Conservation (phyloP, 1,139 yeast genomes). For the Saccharomyces hybrid region DNA sequence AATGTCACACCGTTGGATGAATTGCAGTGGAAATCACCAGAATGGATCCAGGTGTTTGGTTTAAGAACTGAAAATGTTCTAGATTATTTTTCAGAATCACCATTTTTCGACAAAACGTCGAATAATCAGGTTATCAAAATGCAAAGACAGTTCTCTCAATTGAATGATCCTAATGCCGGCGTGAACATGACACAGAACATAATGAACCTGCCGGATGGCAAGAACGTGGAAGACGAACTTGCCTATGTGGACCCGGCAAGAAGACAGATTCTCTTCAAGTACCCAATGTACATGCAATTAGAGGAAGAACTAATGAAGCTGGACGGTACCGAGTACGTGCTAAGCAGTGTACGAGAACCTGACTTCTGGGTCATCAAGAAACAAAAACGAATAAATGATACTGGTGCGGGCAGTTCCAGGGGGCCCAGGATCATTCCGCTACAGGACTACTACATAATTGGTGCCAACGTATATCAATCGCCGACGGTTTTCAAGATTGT, state of each 20-base stretch:
- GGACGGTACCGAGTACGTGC: slow-evolving; percentile 79
- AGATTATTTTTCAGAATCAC: slow-evolving; percentile 88
- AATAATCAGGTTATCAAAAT: slow-evolving; percentile 90
- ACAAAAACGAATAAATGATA: slow-evolving; percentile 47
- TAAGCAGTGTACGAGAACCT: slow-evolving; percentile 72
- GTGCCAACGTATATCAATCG: slow-evolving; percentile 89
- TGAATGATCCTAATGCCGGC: slow-evolving; percentile 9
- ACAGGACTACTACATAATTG: slow-evolving; percentile 76
- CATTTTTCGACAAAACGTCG: slow-evolving; percentile 89
- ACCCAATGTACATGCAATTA: slow-evolving; percentile 32
- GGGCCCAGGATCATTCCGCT: slow-evolving; percentile 40
- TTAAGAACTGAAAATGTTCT: slow-evolving; percentile 81
- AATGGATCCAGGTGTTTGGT: slow-evolving; percentile 87
- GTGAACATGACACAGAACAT: slow-evolving; percentile 5
- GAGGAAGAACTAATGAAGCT: slow-evolving; percentile 57
- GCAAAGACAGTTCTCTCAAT: slow-evolving; percentile 70
- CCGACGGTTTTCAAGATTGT: slow-evolving; percentile 55
- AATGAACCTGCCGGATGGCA: neutral
- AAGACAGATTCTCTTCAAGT: slow-evolving; percentile 19
- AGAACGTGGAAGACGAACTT: slow-evolving; percentile 10
- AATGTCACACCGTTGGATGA: slow-evolving; percentile 55
- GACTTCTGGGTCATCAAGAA: slow-evolving; percentile 87
- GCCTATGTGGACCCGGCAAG: slow-evolving; percentile 20
- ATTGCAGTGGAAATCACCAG: slow-evolving; percentile 95
- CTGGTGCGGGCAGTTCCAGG: neutral